Conservation (phyloP, 2,329 filamentous ascomycete genomes). For the Colletotrichum tabaci region DNA sequence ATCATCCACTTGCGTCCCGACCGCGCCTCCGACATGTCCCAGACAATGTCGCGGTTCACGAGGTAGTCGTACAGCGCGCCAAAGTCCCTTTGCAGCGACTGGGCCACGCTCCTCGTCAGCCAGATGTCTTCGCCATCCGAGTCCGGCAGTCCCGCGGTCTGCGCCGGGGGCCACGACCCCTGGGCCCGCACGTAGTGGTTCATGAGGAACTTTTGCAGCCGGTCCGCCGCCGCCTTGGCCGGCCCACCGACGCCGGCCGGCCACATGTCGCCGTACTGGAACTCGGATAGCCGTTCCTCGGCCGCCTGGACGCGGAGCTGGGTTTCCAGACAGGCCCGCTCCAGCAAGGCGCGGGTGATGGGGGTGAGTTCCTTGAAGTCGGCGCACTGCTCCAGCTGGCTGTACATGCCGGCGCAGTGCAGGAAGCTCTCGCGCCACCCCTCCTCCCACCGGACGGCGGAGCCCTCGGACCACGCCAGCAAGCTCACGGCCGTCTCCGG, state of each 20-base stretch:
- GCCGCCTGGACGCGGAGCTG: constrained; percentile 74
- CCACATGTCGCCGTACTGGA: constrained; percentile 76
- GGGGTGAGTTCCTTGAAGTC: constrained; percentile 73
- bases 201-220: constrained; percentile 73
- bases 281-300: constrained; percentile 72
- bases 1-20: constrained; percentile 77
- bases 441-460: constrained; percentile 74
- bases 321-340: constrained; percentile 73
- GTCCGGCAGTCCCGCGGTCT: constrained; percentile 42
- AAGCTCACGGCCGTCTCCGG: constrained; percentile 72
- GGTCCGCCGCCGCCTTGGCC: constrained; percentile 69
- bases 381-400: constrained; percentile 63
- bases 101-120: constrained; percentile 72
- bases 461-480: constrained; percentile 76
- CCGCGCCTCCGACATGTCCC: constrained; percentile 74
- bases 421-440: constrained; percentile 78
- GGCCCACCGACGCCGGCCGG: constrained; percentile 55
- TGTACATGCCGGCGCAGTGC: constrained; percentile 77
- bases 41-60: constrained; percentile 76
- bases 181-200: constrained; percentile 70
- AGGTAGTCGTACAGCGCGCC: constrained; percentile 79
- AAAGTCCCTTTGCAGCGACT: constrained; percentile 75
- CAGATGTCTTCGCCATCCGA: constrained; percentile 64
- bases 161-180: constrained; percentile 70
- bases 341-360: constrained; percentile 74